Percentiles rank a stretch among this genome's conserved stretches.
phyloP scores from a whole-genome alignment of 2,329 filamentous ascomycete species.

The Pseudopithomyces maydicus region DNA sequence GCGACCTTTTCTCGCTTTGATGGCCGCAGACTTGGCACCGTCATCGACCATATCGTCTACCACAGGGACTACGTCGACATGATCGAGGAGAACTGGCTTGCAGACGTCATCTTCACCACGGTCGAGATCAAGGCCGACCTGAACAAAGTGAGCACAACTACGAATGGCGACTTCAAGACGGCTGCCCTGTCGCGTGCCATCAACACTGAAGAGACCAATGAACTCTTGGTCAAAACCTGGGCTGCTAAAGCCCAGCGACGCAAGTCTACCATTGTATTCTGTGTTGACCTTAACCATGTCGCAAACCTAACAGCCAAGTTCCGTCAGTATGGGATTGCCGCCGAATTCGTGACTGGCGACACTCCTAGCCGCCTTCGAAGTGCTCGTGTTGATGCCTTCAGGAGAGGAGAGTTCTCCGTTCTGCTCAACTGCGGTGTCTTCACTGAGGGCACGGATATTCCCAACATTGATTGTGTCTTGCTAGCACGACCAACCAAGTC shows the following conservation, averaged over 20 bases:
- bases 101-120: constrained; percentile 91
- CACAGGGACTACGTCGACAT: constrained; percentile 81
- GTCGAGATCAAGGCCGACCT: constrained; percentile 84
- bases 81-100: constrained; percentile 90
- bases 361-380: constrained; percentile 73
- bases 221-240: constrained; percentile 87
- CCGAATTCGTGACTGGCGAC: constrained; percentile 82
- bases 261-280: constrained; percentile 90
- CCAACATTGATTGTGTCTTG: constrained; percentile 92
- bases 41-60: constrained; percentile 94
- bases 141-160: constrained; percentile 67
- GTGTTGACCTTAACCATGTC: constrained; percentile 87
- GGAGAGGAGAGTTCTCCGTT: constrained; percentile 76
- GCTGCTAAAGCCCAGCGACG: constrained; percentile 72
- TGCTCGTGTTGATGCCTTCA: constrained; percentile 76
- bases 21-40: constrained; percentile 78
- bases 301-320: constrained; percentile 75
- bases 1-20: constrained; percentile 82
- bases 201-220: constrained; percentile 81
- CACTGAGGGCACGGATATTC: constrained; percentile 96
- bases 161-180: constrained; percentile 78
- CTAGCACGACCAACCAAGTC: constrained; percentile 88
- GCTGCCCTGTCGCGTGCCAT: constrained; percentile 79
- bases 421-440: constrained; percentile 95
- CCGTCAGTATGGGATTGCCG: constrained; percentile 77